A percentile compares a stretch with the other conserved stretches of the same genome.
Conservation (phyloP, 345 rosid species). For the Excoecaria agallocha region DNA sequence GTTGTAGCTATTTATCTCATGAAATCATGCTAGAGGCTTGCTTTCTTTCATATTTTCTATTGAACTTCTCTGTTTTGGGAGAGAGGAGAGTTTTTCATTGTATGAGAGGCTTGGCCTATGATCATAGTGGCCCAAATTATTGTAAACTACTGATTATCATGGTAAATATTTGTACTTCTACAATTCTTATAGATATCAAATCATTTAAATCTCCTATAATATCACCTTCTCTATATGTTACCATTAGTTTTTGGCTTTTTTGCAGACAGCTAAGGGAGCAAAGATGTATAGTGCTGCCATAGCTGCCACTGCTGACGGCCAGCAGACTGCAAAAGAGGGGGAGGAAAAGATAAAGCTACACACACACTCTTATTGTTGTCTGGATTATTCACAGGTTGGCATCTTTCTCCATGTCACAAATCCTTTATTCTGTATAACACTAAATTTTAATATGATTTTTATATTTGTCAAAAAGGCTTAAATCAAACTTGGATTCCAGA, state of each 20-base stretch:
- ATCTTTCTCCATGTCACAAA: constrained; percentile 7
- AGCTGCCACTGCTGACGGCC: constrained; percentile 64
- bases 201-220: not conserved
- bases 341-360: constrained; percentile 85
- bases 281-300: constrained; percentile 77
- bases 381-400: constrained; percentile 79
- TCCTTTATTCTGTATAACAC: not conserved
- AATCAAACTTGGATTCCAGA: constrained; percentile 44
- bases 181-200: too few species aligned
- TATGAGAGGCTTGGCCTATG: not conserved
- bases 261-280: constrained; percentile 82
- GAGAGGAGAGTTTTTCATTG: not conserved
- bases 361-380: constrained; percentile 86
- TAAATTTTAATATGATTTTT: constrained; percentile 9
- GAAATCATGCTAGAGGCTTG: too few species aligned
- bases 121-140: not conserved
- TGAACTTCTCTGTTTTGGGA: not conserved
- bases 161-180: not conserved
- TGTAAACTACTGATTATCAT: not conserved
- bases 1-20: too few species aligned
- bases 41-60: not conserved
- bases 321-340: constrained; percentile 44
- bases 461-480: constrained; percentile 19
- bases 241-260: constrained; percentile 5
- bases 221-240: too few species aligned